Conservation (phyloP, 306 rosid species). For the Vachellia pachyceras region DNA sequence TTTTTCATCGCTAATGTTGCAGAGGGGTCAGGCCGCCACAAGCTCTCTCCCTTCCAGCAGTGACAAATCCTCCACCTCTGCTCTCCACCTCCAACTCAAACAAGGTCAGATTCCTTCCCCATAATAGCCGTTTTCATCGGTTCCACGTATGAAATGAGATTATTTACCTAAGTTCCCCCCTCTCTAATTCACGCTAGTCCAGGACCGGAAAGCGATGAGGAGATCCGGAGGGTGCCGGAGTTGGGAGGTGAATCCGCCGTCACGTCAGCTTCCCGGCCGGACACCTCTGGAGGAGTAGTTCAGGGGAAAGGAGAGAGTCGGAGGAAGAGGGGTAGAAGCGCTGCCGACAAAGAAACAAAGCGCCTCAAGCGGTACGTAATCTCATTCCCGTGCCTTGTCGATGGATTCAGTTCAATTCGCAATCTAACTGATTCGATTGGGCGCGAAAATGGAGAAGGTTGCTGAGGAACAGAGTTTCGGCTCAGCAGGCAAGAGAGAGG, state of each 20-base stretch:
- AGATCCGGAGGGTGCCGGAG: slow-evolving; percentile 97
- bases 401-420: slow-evolving; percentile 26
- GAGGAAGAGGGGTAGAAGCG: slow-evolving; percentile 87
- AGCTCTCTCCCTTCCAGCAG: slow-evolving; percentile 65
- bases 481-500: slow-evolving; percentile 99
- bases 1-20: slow-evolving; percentile 44
- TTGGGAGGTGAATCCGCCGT: slow-evolving; percentile 89
- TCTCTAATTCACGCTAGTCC: slow-evolving; percentile 10
- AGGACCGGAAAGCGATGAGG: slow-evolving; percentile 97
- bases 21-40: slow-evolving; percentile 38
- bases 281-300: slow-evolving; percentile 62
- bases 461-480: slow-evolving; percentile 94
- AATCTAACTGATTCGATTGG: slow-evolving; percentile 16
- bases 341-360: slow-evolving; percentile 97
- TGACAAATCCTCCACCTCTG: slow-evolving; percentile 14
- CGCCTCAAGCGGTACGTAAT: slow-evolving; percentile 79
- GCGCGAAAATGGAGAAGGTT: slow-evolving; percentile 54
- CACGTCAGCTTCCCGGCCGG: slow-evolving; percentile 73
- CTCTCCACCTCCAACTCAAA: slow-evolving; percentile 1
- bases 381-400: not conserved
- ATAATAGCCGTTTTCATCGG: not conserved
- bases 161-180: slow-evolving; percentile 4
- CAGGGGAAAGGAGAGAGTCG: slow-evolving; percentile 72
- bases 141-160: not conserved
- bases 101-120: slow-evolving; percentile 6